phyloP scores from a whole-genome alignment of 352 stramenopile species.

The Blastocystis sp. region DNA sequence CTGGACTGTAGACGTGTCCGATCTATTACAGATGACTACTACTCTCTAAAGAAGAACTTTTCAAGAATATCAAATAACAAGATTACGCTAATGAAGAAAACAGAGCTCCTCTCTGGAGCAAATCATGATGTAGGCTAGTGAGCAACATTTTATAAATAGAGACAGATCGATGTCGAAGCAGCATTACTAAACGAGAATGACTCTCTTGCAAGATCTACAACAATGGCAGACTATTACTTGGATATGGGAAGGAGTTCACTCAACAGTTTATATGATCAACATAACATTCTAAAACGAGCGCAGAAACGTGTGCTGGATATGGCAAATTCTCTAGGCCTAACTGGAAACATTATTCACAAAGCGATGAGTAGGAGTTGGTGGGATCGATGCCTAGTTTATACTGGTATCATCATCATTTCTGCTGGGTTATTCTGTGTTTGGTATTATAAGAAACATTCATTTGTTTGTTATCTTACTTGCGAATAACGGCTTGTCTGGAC shows the following conservation, averaged over 20 bases:
- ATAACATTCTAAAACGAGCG: slow-evolving; percentile 18
- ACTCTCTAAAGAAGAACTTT: slow-evolving; percentile 25
- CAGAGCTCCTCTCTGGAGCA: neutral
- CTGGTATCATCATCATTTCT: slow-evolving; percentile 39
- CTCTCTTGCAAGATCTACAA: slow-evolving; percentile 5
- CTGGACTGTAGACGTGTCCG: neutral
- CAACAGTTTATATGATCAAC: slow-evolving; percentile 4
- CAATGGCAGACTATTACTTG: slow-evolving; percentile 60
- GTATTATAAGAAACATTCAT: slow-evolving; percentile 23
- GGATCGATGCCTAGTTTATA: slow-evolving; percentile 46
- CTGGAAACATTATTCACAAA: slow-evolving; percentile 34
- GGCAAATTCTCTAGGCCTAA: slow-evolving; percentile 46
- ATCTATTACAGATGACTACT: slow-evolving; percentile 44
- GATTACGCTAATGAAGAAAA: neutral
- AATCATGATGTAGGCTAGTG: neutral
- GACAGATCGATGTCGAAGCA: neutral
- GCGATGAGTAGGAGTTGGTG: slow-evolving; percentile 49
- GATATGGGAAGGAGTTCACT: slow-evolving; percentile 39
- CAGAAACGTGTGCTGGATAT: slow-evolving; percentile 33
- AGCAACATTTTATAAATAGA: neutral
- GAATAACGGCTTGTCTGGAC: slow-evolving; percentile 66
- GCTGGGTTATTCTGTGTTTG: slow-evolving; percentile 19
- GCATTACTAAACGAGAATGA: slow-evolving; percentile 21
- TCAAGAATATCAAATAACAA: slow-evolving; percentile 49
- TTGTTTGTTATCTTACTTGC: slow-evolving; percentile 24